Evolutionary conservation across 345 rosid species (phyloP).

Genomic region (Lepidium aucheri): DNA sequence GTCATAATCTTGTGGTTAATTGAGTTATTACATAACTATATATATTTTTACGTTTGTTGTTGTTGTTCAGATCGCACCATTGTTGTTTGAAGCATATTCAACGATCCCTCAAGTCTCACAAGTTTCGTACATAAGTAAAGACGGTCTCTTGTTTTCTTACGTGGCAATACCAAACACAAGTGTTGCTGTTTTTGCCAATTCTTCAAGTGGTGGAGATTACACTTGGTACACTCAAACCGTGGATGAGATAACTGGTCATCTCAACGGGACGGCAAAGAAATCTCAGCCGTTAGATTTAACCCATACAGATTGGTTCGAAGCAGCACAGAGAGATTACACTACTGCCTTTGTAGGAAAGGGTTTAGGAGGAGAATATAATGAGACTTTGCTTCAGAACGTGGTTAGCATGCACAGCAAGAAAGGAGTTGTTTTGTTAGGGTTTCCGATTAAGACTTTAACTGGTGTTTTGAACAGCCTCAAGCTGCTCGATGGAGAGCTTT

Average conservation of each 20-base stretch:
- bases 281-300: constrained; percentile 1
- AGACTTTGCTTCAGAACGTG: neutral
- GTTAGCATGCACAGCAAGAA: constrained; percentile 18
- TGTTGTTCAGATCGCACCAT: constrained; percentile 8
- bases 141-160: constrained; percentile 19
- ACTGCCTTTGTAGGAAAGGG: neutral
- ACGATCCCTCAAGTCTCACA: constrained; percentile 23
- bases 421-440: constrained; percentile 22
- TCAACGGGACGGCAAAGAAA: neutral
- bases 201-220: constrained; percentile 10
- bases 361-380: constrained; percentile 8
- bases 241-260: constrained; percentile 15
- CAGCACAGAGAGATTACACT: neutral
- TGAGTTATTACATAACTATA: neutral
- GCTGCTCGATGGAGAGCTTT: constrained; percentile 13
- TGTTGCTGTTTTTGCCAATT: constrained; percentile 15
- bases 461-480: neutral
- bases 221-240: constrained; percentile 25
- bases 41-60: neutral
- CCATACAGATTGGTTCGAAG: constrained; percentile 9
- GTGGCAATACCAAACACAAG: neutral
- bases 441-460: constrained; percentile 1
- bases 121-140: constrained; percentile 5
- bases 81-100: constrained; percentile 20
- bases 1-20: neutral